Conservation (phyloP, 148 eudicot species). For the Amaranthus palmeri region DNA sequence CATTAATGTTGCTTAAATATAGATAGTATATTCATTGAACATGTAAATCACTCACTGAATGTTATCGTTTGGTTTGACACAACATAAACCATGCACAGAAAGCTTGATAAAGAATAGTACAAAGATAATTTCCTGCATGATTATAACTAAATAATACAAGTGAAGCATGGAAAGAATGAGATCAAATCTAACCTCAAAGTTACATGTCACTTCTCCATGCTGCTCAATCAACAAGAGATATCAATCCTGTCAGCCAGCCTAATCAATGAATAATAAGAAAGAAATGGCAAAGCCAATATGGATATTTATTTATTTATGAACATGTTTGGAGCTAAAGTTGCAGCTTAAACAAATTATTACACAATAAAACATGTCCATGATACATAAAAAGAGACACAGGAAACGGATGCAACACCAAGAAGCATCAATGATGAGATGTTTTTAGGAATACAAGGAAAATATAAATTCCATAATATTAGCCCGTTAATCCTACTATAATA, state of each 20-base stretch:
- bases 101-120: not conserved
- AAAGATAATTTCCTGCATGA: not conserved
- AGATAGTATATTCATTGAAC: not conserved
- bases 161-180: not conserved
- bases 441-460: too few relatives aligned
- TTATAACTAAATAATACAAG: not conserved
- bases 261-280: conserved; percentile 48
- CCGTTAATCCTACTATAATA: too few relatives aligned
- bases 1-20: not conserved
- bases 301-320: not conserved
- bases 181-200: conserved; percentile 58
- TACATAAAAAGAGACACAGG: not conserved
- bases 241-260: conserved; percentile 69
- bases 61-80: not conserved
- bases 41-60: not conserved
- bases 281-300: conserved; percentile 18
- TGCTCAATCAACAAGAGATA: conserved; percentile 67
- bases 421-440: not conserved
- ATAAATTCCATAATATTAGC: too few relatives aligned
- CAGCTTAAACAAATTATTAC: not conserved
- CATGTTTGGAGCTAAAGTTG: not conserved
- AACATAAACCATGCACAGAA: not conserved
- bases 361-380: not conserved
- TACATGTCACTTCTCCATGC: conserved; percentile 38
- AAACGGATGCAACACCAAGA: not conserved